These are phyloP conservation scores for Globisporangium paroecandrum DNA, from an alignment of 352 stramenopile species.

Conservation along the genomic window DNA sequence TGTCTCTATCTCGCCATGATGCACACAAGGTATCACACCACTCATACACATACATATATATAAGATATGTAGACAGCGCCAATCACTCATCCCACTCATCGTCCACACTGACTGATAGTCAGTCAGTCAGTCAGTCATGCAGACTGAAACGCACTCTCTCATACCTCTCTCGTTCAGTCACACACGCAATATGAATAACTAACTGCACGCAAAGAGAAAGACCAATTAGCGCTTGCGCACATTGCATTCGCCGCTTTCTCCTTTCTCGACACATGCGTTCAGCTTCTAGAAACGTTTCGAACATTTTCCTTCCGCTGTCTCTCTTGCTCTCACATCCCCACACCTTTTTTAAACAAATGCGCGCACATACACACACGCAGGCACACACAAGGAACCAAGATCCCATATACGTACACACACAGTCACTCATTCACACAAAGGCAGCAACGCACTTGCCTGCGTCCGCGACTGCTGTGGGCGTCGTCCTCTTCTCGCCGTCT, in stretches of 20 bases:
- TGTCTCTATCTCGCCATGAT: conserved; percentile 1
- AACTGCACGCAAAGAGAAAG: neutral
- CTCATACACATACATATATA: neutral
- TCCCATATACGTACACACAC: neutral
- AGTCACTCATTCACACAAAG: neutral
- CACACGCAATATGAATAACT: neutral
- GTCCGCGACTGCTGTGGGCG: neutral
- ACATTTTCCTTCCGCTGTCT: neutral
- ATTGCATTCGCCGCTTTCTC: neutral
- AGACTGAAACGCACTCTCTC: neutral
- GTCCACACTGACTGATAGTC: neutral
- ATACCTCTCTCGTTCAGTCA: neutral
- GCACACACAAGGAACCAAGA: neutral
- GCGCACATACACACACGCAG: neutral
- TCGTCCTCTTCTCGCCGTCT: neutral
- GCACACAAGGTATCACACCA: neutral
- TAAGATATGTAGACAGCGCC: neutral
- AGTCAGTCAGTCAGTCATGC: neutral
- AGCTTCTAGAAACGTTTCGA: neutral
- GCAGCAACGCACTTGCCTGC: neutral
- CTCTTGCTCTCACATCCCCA: neutral
- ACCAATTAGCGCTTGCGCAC: neutral
- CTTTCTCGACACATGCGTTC: neutral
- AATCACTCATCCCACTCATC: neutral
- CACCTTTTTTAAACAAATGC: neutral